These are phyloP conservation scores for Theobroma cacao DNA, from an alignment of 345 rosid species.

Conservation along the genomic window DNA sequence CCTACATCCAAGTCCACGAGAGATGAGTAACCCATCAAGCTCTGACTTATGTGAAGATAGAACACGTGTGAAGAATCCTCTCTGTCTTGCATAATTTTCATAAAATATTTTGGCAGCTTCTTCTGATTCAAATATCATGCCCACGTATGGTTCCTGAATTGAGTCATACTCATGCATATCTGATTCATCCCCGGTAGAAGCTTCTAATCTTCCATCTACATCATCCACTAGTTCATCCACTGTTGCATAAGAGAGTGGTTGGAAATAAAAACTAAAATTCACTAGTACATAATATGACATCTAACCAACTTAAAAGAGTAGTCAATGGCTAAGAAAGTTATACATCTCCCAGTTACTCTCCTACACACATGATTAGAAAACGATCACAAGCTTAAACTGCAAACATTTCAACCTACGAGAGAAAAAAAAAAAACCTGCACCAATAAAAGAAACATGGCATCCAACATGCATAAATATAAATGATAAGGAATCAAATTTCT, in stretches of 20 bases:
- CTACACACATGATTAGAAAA: background rate
- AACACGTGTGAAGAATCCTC: conserved; percentile 88
- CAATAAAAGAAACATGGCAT: background rate
- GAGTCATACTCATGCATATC: conserved; percentile 20
- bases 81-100: conserved; percentile 67
- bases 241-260: background rate
- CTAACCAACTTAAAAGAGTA: background rate
- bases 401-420: background rate
- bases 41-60: conserved; percentile 92
- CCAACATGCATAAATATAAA: background rate
- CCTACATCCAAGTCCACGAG: conserved; percentile 90
- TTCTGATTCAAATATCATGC: conserved; percentile 85
- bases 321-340: background rate
- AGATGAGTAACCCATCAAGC: conserved; percentile 78
- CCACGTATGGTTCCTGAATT: conserved; percentile 60
- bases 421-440: background rate
- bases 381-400: background rate
- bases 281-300: background rate
- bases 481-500: background rate
- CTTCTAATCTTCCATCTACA: conserved; percentile 1
- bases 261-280: background rate
- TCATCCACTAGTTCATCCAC: conserved; percentile 10
- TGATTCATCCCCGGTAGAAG: background rate
- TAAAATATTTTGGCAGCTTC: conserved; percentile 81
- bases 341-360: background rate